phyloP scores from a whole-genome alignment of 805 yeast genomes.

The Ogataea chonburiensis region DNA sequence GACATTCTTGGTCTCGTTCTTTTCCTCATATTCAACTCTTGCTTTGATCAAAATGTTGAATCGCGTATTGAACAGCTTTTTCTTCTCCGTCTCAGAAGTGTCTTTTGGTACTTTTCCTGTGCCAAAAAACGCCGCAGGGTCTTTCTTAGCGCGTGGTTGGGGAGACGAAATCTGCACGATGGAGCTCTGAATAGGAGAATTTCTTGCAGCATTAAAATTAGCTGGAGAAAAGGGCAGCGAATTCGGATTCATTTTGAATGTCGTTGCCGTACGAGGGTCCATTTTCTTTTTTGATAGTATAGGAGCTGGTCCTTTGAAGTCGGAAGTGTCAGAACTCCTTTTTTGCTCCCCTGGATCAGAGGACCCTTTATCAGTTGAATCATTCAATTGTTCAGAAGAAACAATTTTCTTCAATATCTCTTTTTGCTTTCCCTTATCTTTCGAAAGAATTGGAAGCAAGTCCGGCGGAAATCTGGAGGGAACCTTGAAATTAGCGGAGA shows the following conservation, averaged over 20 bases:
- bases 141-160: slow-evolving; percentile 21
- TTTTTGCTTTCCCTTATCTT: slow-evolving; percentile 64
- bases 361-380: neutral
- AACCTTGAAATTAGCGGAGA: slow-evolving; percentile 78
- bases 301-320: slow-evolving; percentile 16
- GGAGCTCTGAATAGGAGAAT: slow-evolving; percentile 18
- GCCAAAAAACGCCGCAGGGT: slow-evolving; percentile 39
- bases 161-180: slow-evolving; percentile 12
- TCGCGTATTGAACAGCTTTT: slow-evolving; percentile 39
- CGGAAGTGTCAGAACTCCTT: neutral
- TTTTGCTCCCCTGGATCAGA: slow-evolving; percentile 6
- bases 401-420: slow-evolving; percentile 44
- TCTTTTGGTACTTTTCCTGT: slow-evolving; percentile 32
- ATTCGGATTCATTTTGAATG: slow-evolving; percentile 68
- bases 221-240: slow-evolving; percentile 65
- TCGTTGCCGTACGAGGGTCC: slow-evolving; percentile 54
- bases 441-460: slow-evolving; percentile 65
- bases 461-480: slow-evolving; percentile 50
- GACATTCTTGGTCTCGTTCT: slow-evolving; percentile 25
- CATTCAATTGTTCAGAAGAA: slow-evolving; percentile 4
- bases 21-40: slow-evolving; percentile 33
- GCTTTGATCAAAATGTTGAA: slow-evolving; percentile 56
- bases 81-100: slow-evolving; percentile 10
- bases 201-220: slow-evolving; percentile 18
- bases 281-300: slow-evolving; percentile 42